Percentiles rank a stretch among this genome's conserved stretches.
These are phyloP conservation scores for Spathaspora girioi DNA, from an alignment of 805 yeast genomes.

Conservation along the genomic window DNA sequence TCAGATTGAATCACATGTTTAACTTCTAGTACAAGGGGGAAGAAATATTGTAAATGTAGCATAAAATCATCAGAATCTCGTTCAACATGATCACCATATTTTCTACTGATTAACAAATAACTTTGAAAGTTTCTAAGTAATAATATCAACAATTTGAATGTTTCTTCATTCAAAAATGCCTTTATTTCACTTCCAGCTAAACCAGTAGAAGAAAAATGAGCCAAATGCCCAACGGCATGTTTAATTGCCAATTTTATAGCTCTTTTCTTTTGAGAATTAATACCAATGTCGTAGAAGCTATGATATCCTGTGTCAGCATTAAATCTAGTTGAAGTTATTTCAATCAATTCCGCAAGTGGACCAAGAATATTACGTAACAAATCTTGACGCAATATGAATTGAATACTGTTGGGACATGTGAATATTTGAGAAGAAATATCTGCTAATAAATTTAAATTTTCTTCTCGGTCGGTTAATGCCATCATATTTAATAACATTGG, in stretches of 20 bases:
- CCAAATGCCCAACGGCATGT: conserved; percentile 28
- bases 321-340: conserved; percentile 17
- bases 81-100: conserved; percentile 67
- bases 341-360: conserved; percentile 43
- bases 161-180: conserved; percentile 28
- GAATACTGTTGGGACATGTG: conserved; percentile 41
- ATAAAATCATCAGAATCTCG: conserved; percentile 50
- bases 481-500: conserved; percentile 47
- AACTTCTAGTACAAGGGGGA: conserved; percentile 41
- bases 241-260: conserved; percentile 27
- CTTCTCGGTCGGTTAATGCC: conserved; percentile 51
- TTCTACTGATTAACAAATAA: conserved; percentile 51
- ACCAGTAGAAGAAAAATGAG: conserved; percentile 22
- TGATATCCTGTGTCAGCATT: conserved; percentile 33
- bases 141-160: conserved; percentile 39
- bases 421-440: conserved; percentile 39
- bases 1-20: conserved; percentile 27
- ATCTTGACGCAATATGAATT: conserved; percentile 37
- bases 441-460: conserved; percentile 30
- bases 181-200: conserved; percentile 14
- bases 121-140: conserved; percentile 58
- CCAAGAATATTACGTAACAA: conserved; percentile 43
- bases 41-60: conserved; percentile 46
- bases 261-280: conserved; percentile 10
- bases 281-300: conserved; percentile 22